Base-by-base conservation (phyloP, 2,329 filamentous ascomycete genomes). In the Calonectria pauciramosa region DNA sequence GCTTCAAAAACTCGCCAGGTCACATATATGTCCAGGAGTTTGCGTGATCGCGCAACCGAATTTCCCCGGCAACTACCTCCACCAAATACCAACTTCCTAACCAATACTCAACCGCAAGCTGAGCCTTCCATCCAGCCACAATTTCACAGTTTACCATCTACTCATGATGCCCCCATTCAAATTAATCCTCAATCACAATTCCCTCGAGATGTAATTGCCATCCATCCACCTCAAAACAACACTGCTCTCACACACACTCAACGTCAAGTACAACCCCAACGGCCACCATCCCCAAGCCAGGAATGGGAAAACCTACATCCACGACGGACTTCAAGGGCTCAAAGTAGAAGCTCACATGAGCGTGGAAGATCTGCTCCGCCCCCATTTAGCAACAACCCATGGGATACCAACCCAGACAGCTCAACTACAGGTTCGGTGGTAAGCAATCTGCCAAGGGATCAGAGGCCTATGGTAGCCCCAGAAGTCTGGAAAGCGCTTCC, bases 361-460 rank as follows among this genome's bases (percentile, higher is more conserved):
- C 85, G 89, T 36, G 88, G 88, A 30, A 84, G 83, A 32, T 90
- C 89, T 4, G 89, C 88, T 9, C 89, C 89, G 18, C 88, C 89
- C 3, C 87, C 86, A 0, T 81, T 88, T 59, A 87, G 86, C 60
- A 86, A 87, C 28, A 88, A 85, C 71, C 87, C 87, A 0, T 90
- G 88, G 89, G 86, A 89, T 70, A 83, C 84, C 7, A 81, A 82
- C 23, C 78, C 82, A 5, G 82, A 81, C 36, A 77, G 83, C 7
- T 80, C 83, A 30, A 72, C 78, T 9, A 82, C 79, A 11, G 77
- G 82, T 11, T 81, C 81, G 32, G 79, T 81, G 30, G n/a, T 36
- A 11, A 38, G 38, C 51, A 73, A 65, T 36, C 26, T 72, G 16
- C 81, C 82, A 13, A 76, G 68, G 34, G 63, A 66, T 4, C 63